Base-by-base conservation (phyloP, 352 stramenopile genomes). In the Pythium biforme region DNA sequence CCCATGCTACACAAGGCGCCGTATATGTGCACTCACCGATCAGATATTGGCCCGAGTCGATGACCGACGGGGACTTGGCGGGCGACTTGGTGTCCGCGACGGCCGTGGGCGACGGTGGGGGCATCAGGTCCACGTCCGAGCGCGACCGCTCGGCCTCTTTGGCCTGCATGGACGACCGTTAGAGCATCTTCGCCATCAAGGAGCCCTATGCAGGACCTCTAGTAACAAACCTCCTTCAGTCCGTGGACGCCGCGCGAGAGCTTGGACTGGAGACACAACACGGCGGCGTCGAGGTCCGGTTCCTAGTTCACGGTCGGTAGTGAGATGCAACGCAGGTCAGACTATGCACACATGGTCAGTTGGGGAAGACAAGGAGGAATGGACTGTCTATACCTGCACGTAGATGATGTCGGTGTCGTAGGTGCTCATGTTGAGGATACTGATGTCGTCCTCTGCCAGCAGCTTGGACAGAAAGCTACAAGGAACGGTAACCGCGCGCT, bases 341-440 rank as follows among this genome's bases (percentile, higher is more conserved):
- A n/a, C n/a, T n/a, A n/a, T n/a, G n/a, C n/a, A 34, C 31, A 34
- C 31, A 34, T 10, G 31, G 31, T 34, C 31, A 20, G 14, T 1
- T 8, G 6, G 23, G 23, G 27, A 19, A 41, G 19, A 8, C 10
- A 8, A 25, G 7, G 45, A 57, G 22, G 23, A 17, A 33, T 3
- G 12, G 29, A 25, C 17, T 29, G 20, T 46, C 1, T 25, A 8
- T 49, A 80, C 76, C 63, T 92, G 85, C 11, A 95, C 82, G 62
- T 92, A 93, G 52, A 95, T 95, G 53, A 95, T 86, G 67, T 95
- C 86, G 10, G 86, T 95, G 55, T 95, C 86, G 80, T 91, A 95
- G 1, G 83, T 93, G 73, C 86, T 95, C 86, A 95, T 92, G 70
- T 95, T 95, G 73, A 95, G 82, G 61, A 95, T 95, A 82, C 83